phyloP scores from a whole-genome alignment of 2,329 filamentous ascomycete genomes.

The Colletotrichum siamense region DNA sequence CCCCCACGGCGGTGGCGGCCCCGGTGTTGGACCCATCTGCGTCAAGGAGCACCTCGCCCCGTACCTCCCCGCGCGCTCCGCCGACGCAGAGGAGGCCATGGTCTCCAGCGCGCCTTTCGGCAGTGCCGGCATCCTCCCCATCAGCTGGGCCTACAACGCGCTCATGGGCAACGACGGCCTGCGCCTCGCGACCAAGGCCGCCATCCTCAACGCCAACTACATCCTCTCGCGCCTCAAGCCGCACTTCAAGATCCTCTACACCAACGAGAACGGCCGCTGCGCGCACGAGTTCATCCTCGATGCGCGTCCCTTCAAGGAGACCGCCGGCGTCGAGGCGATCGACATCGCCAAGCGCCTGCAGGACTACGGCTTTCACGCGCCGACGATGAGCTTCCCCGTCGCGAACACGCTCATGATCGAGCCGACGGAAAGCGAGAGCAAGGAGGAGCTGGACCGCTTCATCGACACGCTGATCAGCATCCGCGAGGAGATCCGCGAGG shows the following conservation, averaged over 20 bases:
- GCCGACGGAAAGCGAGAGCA: conserved; percentile 92
- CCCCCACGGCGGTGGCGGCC: conserved; percentile 92
- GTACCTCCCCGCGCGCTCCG: conserved; percentile 68
- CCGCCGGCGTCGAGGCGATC: conserved; percentile 85
- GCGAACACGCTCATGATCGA: conserved; percentile 98
- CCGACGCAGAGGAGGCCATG: conserved; percentile 51
- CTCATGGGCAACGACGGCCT: conserved; percentile 88
- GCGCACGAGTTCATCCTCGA: conserved; percentile 98
- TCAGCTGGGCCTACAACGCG: conserved; percentile 94
- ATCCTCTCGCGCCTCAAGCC: conserved; percentile 85
- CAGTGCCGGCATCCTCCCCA: conserved; percentile 89
- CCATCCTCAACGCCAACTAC: conserved; percentile 97
- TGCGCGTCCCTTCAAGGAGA: conserved; percentile 81
- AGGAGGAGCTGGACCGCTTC: conserved; percentile 92
- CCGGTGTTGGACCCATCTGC: conserved; percentile 92
- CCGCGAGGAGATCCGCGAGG: conserved; percentile 79
- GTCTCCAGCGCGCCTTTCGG: conserved; percentile 86
- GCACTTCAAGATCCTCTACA: conserved; percentile 93
- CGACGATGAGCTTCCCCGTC: conserved; percentile 97
- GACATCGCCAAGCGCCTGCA: conserved; percentile 96
- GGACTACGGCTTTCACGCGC: conserved; percentile 96
- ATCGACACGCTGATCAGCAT: conserved; percentile 89
- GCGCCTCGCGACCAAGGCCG: conserved; percentile 88
- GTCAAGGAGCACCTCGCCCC: conserved; percentile 81
- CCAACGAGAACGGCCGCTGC: conserved; percentile 85